Base-by-base conservation (phyloP, 2,329 filamentous ascomycete genomes). In the Orbilia javanica region DNA sequence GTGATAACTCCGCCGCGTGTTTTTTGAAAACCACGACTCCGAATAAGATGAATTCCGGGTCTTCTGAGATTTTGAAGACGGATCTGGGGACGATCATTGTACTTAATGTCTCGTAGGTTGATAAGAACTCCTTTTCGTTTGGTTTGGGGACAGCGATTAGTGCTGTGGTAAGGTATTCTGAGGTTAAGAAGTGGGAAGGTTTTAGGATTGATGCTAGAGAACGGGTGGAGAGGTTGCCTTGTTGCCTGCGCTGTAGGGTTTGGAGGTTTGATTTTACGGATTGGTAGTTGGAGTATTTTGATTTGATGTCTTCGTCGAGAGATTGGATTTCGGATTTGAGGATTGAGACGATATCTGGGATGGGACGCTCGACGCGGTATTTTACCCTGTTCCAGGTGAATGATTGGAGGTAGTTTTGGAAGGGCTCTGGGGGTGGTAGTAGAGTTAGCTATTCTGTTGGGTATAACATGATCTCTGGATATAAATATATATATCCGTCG, bases 311-410 rank as follows among this genome's bases (percentile, higher is more conserved):
- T 84, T 94, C 97, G 86, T 99, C 96, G 83, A 97, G 93, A 70
- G 93, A 96, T 79, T 90, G 88, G 68, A 97, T 89, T 86, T 98
- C 96, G 92, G 96, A 80, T 66, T 55, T 93, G 74, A 99, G 86
- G 46, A 90, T 91, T 84, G 94, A 92, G 81, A 97, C 91, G 76
- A 98, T 87, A 83, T 98, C 95, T 70, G 90, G 88, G 79, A 99
- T 89, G 63, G 95, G 89, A 84, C 95, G 96, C 85, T 99, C 96
- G 79, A 93, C 91, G 82, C 96, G 91, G 85, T 98, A 99, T 84
- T 97, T 96, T 85, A 97, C 93, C 85, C 96, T 97, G 86, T 98
- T 98, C 96, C 96, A 99, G 80, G 90, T 89, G 85, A 98, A 99
- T 69, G 89, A 91, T 83, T 91, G 90, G 53, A 99, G 87, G 84